These are phyloP conservation scores for Microascus cirrosus DNA, from an alignment of 2,329 filamentous ascomycete species.

Conservation along the genomic window DNA sequence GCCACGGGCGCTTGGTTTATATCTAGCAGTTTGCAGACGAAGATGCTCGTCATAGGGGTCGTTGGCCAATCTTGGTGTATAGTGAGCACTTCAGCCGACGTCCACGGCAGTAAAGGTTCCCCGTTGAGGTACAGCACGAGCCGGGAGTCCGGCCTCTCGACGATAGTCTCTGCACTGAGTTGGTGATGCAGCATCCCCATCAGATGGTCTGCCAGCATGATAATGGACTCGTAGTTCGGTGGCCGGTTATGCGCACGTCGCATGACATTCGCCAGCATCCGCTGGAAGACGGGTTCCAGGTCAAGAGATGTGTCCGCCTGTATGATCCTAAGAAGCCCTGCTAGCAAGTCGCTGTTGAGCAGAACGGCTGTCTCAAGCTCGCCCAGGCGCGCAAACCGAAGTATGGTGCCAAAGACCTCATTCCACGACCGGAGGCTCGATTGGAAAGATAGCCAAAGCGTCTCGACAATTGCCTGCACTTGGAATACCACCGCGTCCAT, in stretches of 20 bases:
- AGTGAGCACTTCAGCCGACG: conserved; percentile 30
- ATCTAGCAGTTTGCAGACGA: conserved; percentile 54
- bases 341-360: conserved; percentile 49
- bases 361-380: conserved; percentile 44
- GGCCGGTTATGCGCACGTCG: conserved; percentile 37
- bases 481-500: conserved; percentile 20
- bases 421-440: conserved; percentile 56
- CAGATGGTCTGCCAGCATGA: conserved; percentile 35
- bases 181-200: conserved; percentile 29
- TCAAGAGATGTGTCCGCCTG: conserved; percentile 43
- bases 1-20: conserved; percentile 44
- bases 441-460: conserved; percentile 54
- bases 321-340: conserved; percentile 47
- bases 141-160: conserved; percentile 27
- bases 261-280: conserved; percentile 39
- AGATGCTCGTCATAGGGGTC: conserved; percentile 29
- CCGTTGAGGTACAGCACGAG: conserved; percentile 18
- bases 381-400: conserved; percentile 54
- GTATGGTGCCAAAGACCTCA: conserved; percentile 62
- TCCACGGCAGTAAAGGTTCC: conserved; percentile 29
- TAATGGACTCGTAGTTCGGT: conserved; percentile 41
- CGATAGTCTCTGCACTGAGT: conserved; percentile 21
- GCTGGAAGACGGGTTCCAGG: conserved; percentile 41
- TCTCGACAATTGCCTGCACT: conserved; percentile 35
- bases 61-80: conserved; percentile 27